Percentiles rank a stretch among this genome's conserved stretches.
phyloP scores from a whole-genome alignment of 108 stramenopile genomes.

The Skeletonema grethae region DNA sequence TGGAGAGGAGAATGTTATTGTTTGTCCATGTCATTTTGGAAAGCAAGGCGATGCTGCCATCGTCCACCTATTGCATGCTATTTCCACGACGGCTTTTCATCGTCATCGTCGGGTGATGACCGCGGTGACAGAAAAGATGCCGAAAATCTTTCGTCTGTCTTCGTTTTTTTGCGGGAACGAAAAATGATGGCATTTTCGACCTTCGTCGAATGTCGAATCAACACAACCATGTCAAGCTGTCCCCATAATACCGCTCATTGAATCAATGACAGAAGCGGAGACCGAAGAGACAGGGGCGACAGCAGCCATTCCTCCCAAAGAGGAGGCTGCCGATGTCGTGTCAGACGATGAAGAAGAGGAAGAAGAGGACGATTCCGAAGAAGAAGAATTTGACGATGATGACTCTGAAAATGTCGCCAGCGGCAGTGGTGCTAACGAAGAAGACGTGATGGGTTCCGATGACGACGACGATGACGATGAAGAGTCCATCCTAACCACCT shows the following conservation, averaged over 20 bases:
- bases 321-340: constrained; percentile 3
- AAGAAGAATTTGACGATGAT: constrained; percentile 41
- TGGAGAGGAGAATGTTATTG: not conserved
- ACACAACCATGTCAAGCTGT: not conserved
- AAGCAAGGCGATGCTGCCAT: too few species aligned
- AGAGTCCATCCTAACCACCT: constrained; percentile 44
- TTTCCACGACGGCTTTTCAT: too few species aligned
- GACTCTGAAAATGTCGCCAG: constrained; percentile 42
- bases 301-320: not conserved
- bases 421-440: not conserved
- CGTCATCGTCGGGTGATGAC: too few species aligned
- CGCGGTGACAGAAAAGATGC: too few species aligned
- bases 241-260: not conserved
- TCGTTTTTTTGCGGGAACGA: too few species aligned
- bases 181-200: too few species aligned
- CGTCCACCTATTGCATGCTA: too few species aligned
- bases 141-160: too few species aligned
- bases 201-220: not conserved
- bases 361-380: constrained; percentile 23
- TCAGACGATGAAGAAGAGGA: constrained; percentile 33
- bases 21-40: not conserved
- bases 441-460: constrained; percentile 18
- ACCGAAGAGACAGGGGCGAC: not conserved
- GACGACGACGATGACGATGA: constrained; percentile 57
- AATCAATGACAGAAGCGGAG: constrained; percentile 1